phyloP scores from a whole-genome alignment of 345 rosid species.

The Trapa bicornis region DNA sequence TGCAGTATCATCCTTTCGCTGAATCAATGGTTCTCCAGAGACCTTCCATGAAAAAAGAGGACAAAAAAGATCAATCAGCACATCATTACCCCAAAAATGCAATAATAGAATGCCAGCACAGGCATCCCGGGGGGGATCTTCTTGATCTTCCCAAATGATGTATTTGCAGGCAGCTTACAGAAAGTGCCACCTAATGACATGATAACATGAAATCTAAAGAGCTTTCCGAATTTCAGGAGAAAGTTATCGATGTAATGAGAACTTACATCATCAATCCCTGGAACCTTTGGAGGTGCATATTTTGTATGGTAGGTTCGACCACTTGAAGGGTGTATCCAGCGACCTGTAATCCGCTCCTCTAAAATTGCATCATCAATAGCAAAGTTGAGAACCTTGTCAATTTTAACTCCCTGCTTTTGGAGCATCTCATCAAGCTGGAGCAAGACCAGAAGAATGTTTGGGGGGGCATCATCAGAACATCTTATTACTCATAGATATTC shows the following conservation, averaged over 20 bases:
- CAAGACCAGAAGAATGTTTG: neutral
- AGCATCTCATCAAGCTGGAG: constrained; percentile 97
- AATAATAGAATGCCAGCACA: neutral
- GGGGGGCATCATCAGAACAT: neutral
- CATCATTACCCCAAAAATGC: neutral
- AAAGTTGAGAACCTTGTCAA: constrained; percentile 86
- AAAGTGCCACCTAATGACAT: neutral
- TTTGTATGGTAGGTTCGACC: constrained; percentile 89
- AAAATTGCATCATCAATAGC: constrained; percentile 80
- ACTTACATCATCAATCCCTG: constrained; percentile 87
- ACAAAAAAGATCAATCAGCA: neutral
- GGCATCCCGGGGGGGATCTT: neutral
- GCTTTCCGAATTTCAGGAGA: neutral
- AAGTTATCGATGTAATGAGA: neutral
- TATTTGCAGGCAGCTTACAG: neutral
- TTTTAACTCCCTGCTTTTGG: constrained; percentile 55
- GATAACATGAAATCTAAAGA: neutral
- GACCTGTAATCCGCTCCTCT: constrained; percentile 97
- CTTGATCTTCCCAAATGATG: neutral
- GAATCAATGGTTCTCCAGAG: constrained; percentile 86
- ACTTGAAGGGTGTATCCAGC: constrained; percentile 97
- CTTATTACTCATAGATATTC: neutral
- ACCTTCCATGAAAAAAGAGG: constrained; percentile 27
- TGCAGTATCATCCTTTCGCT: constrained; percentile 89
- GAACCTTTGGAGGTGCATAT: constrained; percentile 84